These are phyloP conservation scores for Claviceps fusiformis DNA, from an alignment of 2,329 filamentous ascomycete species.

Conservation along the genomic window DNA sequence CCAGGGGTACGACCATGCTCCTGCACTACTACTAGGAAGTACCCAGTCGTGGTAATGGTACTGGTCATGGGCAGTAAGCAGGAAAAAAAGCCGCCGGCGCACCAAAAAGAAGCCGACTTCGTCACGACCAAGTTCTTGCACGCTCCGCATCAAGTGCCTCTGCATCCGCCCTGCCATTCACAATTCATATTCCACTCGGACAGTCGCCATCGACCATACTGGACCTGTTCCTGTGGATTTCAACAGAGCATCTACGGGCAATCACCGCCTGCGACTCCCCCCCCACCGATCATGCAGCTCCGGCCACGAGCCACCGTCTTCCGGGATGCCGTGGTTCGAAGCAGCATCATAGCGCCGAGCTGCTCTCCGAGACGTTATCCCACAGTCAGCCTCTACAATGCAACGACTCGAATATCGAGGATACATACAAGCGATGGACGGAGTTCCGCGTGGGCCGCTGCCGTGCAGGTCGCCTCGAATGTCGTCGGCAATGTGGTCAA, in stretches of 20 bases:
- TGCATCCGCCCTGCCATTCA: background rate
- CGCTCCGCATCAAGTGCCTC: background rate
- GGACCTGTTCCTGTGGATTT: no score
- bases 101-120: background rate
- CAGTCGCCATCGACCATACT: background rate
- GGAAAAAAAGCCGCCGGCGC: background rate
- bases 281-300: constrained; percentile 33
- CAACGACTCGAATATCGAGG: constrained; percentile 17
- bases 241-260: background rate
- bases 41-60: no score
- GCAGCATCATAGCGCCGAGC: constrained; percentile 13
- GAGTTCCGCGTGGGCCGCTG: constrained; percentile 61
- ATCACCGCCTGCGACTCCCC: background rate
- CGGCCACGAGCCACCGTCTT: constrained; percentile 39
- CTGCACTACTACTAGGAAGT: no score
- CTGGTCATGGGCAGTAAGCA: background rate
- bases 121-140: background rate
- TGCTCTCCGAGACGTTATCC: constrained; percentile 20
- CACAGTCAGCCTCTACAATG: constrained; percentile 14
- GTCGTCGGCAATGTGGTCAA: constrained; percentile 56
- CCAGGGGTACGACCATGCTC: background rate
- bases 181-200: background rate
- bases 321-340: constrained; percentile 23
- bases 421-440: constrained; percentile 31
- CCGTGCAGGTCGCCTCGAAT: constrained; percentile 56